These are phyloP conservation scores for Metschnikowia lunata DNA, from an alignment of 805 yeast genomes.

Conservation along the genomic window DNA sequence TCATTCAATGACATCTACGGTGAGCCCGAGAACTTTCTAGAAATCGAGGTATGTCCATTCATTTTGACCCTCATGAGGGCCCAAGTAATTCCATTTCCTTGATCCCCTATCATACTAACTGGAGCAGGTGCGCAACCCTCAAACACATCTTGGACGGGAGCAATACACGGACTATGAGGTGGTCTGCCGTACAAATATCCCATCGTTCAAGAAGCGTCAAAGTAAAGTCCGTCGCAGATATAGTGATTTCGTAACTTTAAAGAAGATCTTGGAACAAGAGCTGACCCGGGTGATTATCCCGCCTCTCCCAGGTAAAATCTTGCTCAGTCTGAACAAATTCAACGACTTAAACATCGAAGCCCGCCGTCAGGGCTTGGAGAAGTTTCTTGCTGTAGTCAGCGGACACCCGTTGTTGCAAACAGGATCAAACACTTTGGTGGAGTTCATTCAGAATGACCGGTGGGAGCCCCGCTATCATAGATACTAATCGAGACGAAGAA, in stretches of 20 bases:
- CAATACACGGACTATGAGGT: no score
- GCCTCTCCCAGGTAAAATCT: slow-evolving; percentile 82
- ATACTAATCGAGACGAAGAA: no score
- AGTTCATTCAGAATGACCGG: slow-evolving; percentile 81
- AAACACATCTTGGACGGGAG: no score
- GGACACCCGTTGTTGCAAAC: slow-evolving; percentile 94
- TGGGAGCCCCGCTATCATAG: slow-evolving; percentile 47
- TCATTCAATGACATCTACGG: slow-evolving; percentile 82
- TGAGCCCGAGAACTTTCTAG: slow-evolving; percentile 91
- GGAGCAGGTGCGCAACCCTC: no score
- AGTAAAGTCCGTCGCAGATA: no score
- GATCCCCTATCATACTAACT: no score
- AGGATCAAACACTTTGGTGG: slow-evolving; percentile 68
- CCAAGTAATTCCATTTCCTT: no score
- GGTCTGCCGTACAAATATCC: no score
- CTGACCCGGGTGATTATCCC: slow-evolving; percentile 80
- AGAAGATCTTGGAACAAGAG: slow-evolving; percentile 70
- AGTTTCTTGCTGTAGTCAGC: slow-evolving; percentile 71
- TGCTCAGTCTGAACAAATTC: slow-evolving; percentile 62
- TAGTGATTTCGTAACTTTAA: slow-evolving; percentile 82
- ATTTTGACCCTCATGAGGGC: no score
- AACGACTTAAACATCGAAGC: slow-evolving; percentile 79
- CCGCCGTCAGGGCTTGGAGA: slow-evolving; percentile 78
- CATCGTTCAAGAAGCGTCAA: no score
- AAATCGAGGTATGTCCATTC: slow-evolving; percentile 79